Evolutionary conservation across 208 protist species (phyloP).

Genomic region (Endotrypanum monterogeii): DNA sequence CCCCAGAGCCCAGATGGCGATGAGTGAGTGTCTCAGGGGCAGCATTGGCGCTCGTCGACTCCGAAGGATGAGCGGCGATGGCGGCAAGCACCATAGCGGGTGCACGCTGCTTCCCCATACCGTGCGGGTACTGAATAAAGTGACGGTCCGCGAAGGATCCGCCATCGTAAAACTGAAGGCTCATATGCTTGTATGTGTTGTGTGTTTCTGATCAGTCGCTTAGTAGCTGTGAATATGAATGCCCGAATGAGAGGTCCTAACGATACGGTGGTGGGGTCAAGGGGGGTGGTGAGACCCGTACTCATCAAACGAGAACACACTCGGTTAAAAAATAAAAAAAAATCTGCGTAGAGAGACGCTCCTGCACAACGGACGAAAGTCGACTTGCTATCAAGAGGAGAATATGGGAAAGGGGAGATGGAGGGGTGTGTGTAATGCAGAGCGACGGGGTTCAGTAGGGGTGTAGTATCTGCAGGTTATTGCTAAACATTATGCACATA

Average conservation of each 20-base stretch:
- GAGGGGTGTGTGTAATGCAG: background rate
- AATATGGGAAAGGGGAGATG: background rate
- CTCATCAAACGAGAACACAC: too few relatives aligned
- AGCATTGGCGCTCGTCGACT: background rate
- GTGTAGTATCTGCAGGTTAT: background rate
- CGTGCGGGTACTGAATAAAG: slow-evolving; percentile 67
- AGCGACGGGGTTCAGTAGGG: background rate
- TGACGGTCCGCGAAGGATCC: slow-evolving; percentile 68
- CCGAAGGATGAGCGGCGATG: background rate
- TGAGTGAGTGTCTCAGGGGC: background rate
- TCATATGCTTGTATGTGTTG: slow-evolving; percentile 3
- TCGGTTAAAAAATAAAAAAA: too few relatives aligned
- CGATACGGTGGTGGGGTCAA: too few relatives aligned
- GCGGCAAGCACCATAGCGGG: slow-evolving; percentile 12
- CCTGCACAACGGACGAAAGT: background rate
- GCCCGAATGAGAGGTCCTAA: background rate
- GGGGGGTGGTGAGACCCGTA: too few relatives aligned
- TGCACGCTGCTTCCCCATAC: slow-evolving; percentile 42
- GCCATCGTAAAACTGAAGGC: slow-evolving; percentile 51
- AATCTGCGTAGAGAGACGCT: background rate
- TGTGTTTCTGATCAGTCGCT: background rate
- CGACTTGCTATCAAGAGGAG: background rate
- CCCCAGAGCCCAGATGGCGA: background rate
- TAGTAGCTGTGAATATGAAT: too few relatives aligned
- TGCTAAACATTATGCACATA: background rate